Evolutionary conservation across 148 eudicot species (phyloP).

Genomic region (Beta vulgaris): DNA sequence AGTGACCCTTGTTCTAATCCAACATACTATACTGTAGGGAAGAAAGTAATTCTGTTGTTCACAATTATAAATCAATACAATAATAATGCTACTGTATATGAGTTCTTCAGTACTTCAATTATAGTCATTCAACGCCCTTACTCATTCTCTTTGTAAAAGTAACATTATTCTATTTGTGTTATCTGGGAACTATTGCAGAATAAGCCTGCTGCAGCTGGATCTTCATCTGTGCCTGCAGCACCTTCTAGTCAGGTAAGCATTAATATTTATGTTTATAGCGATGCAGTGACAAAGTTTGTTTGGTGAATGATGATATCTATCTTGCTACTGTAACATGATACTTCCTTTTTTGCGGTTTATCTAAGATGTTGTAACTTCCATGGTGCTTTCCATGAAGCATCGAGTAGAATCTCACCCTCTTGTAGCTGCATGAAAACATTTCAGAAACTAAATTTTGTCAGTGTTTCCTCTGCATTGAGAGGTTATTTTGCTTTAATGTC

Average conservation of each 20-base stretch:
- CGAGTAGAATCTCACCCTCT: not conserved
- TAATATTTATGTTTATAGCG: not conserved
- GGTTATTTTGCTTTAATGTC: not conserved
- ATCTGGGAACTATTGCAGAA: conserved; percentile 36
- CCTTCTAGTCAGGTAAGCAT: conserved; percentile 48
- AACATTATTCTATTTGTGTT: not conserved
- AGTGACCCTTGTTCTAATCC: too few relatives aligned
- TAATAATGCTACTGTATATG: not conserved
- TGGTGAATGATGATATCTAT: not conserved
- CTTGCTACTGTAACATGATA: not conserved
- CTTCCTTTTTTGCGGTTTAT: not conserved
- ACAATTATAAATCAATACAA: not conserved
- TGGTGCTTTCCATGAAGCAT: not conserved
- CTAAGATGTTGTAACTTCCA: not conserved
- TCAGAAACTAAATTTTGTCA: not conserved
- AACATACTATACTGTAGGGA: too few relatives aligned
- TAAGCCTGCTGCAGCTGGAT: conserved; percentile 52
- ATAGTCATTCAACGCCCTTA: too few relatives aligned
- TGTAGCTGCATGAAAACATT: not conserved
- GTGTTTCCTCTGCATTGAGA: not conserved
- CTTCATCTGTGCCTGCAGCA: conserved; percentile 45
- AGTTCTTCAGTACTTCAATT: not conserved
- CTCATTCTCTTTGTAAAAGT: not conserved
- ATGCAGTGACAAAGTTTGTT: not conserved
- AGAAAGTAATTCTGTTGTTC: not conserved